Conservation (phyloP, 1,284 basidiomycete genomes). For the Ceratorhiza oryzae-sativae region DNA sequence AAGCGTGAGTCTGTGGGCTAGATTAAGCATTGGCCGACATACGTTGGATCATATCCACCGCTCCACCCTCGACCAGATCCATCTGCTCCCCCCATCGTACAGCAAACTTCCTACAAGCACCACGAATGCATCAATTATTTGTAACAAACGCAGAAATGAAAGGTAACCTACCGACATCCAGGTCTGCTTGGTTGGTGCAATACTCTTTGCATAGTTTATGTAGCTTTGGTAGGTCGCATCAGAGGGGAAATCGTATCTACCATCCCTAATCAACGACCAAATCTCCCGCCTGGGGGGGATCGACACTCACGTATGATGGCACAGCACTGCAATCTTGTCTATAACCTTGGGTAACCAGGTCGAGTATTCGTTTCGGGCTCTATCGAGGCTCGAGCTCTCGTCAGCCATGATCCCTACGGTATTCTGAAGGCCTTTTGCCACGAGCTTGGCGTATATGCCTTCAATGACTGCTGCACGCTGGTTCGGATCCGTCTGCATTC, state of each 20-base stretch:
- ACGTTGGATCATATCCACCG: conserved; percentile 37
- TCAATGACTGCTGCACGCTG: conserved; percentile 48
- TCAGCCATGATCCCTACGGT: conserved; percentile 47
- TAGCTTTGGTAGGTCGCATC: conserved; percentile 37
- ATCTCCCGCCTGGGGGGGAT: not conserved
- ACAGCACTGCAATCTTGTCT: conserved; percentile 45
- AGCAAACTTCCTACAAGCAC: conserved; percentile 23
- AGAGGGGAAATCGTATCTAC: conserved; percentile 41
- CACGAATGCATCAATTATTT: not conserved
- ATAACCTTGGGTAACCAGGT: conserved; percentile 46
- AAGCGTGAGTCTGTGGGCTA: conserved; percentile 27
- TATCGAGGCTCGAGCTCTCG: conserved; percentile 44
- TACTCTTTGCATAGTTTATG: conserved; percentile 27
- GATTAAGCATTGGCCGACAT: conserved; percentile 4
- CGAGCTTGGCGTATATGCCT: conserved; percentile 45
- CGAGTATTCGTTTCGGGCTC: conserved; percentile 46
- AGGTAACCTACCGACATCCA: conserved; percentile 34
- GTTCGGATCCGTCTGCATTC: conserved; percentile 48
- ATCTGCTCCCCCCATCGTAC: conserved; percentile 31
- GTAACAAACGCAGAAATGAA: not conserved
- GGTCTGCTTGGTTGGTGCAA: conserved; percentile 29
- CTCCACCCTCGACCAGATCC: conserved; percentile 19
- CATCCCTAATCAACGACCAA: conserved; percentile 33
- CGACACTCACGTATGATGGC: conserved; percentile 48
- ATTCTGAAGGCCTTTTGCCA: conserved; percentile 43